phyloP scores from a whole-genome alignment of 2,329 filamentous ascomycete species.

The Beauveria bassiana region DNA sequence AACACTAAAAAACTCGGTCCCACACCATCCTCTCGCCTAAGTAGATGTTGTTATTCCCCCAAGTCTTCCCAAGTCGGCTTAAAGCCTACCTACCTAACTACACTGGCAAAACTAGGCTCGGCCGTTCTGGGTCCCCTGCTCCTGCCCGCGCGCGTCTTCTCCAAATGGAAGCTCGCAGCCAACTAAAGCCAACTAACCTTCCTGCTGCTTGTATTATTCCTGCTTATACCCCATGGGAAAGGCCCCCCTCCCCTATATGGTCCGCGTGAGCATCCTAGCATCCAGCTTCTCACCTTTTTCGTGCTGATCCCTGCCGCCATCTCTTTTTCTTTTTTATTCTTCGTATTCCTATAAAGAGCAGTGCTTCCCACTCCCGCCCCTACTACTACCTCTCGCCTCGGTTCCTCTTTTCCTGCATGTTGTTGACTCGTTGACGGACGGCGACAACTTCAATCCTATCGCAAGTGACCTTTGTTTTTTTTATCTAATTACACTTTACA shows the following conservation, averaged over 20 bases:
- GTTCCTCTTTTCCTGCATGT: background rate
- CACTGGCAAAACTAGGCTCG: background rate
- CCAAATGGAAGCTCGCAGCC: background rate
- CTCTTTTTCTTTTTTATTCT: background rate
- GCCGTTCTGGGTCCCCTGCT: slow-evolving; percentile 1
- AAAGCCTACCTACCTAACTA: background rate
- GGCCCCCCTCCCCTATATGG: background rate
- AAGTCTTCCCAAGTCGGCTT: background rate
- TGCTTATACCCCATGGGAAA: background rate
- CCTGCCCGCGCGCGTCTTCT: slow-evolving; percentile 1
- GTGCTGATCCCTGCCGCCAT: background rate
- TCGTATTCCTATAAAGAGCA: background rate
- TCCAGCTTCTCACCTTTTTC: background rate
- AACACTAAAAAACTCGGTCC: background rate
- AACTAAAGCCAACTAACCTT: background rate
- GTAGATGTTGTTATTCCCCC: background rate
- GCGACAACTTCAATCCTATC: background rate
- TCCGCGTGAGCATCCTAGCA: background rate
- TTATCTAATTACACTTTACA: background rate
- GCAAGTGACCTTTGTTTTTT: background rate
- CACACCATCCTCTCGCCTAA: slow-evolving; percentile 1
- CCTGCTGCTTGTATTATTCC: background rate
- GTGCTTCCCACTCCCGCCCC: background rate
- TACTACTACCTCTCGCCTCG: background rate
- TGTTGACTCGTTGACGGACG: slow-evolving; percentile 1